phyloP scores from a whole-genome alignment of 2,329 filamentous ascomycete genomes.

The Grosmannia clavigera region DNA sequence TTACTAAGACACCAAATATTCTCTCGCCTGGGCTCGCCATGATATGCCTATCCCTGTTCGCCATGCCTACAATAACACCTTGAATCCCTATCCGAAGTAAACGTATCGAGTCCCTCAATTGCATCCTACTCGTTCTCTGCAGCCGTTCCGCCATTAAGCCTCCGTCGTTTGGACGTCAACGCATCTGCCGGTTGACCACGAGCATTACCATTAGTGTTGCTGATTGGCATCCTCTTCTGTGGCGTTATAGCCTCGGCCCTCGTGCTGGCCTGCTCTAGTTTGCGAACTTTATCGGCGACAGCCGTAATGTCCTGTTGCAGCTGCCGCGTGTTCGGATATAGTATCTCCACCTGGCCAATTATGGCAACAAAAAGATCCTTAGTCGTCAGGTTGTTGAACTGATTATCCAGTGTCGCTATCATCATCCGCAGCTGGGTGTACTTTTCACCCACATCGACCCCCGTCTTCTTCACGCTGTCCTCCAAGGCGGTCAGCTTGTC shows the following conservation, averaged over 20 bases:
- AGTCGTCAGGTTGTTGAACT: conserved; percentile 37
- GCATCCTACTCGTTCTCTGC: neutral
- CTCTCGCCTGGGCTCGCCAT: neutral
- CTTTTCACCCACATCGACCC: conserved; percentile 16
- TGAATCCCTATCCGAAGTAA: neutral
- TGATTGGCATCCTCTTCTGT: neutral
- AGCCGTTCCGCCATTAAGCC: neutral
- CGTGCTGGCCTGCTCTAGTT: neutral
- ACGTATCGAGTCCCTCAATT: neutral
- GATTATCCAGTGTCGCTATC: conserved; percentile 28
- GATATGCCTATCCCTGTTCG: neutral
- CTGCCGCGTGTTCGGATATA: conserved; percentile 15
- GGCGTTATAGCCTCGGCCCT: neutral
- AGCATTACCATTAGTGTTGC: neutral
- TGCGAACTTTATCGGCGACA: neutral
- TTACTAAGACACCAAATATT: neutral
- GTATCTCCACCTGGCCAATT: conserved; percentile 21
- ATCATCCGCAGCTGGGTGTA: conserved; percentile 23
- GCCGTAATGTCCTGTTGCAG: conserved; percentile 8
- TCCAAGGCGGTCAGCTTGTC: neutral
- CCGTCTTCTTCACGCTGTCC: conserved; percentile 7
- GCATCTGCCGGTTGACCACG: neutral
- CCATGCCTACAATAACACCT: neutral
- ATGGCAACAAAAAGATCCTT: conserved; percentile 28
- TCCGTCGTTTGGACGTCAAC: neutral